Percentiles rank a stretch among this genome's conserved stretches.
These are phyloP conservation scores for Ceratobasidium sp. DNA, from an alignment of 1,284 basidiomycete genomes.

Conservation along the genomic window DNA sequence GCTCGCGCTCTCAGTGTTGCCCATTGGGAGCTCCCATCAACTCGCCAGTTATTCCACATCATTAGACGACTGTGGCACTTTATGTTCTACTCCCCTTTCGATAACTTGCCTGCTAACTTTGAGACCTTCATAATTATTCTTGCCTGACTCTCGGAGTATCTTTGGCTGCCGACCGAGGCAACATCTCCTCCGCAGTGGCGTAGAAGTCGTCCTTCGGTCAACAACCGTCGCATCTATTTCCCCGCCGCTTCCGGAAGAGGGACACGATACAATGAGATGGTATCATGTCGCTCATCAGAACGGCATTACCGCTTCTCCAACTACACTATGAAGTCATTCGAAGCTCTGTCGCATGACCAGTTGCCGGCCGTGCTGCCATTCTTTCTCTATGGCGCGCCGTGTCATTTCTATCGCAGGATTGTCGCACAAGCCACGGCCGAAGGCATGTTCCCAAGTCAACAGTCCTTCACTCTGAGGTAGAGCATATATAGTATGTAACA, in stretches of 20 bases:
- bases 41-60: no score
- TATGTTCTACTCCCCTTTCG: no score
- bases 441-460: background rate
- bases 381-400: background rate
- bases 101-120: no score
- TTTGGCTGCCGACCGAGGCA: background rate
- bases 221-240: background rate
- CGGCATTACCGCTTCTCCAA: background rate
- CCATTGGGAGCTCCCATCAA: no score
- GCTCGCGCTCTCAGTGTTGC: no score
- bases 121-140: no score
- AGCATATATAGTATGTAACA: no score
- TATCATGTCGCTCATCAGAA: background rate
- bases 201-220: background rate
- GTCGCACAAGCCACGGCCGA: background rate
- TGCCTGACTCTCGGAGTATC: background rate
- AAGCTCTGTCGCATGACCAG: background rate
- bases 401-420: background rate
- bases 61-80: no score
- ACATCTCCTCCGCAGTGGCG: background rate
- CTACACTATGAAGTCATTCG: background rate
- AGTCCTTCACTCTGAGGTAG: no score
- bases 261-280: background rate
- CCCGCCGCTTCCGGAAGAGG: background rate
- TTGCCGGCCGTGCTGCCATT: background rate